These are phyloP conservation scores for Phytopythium aichiense DNA, from an alignment of 352 stramenopile genomes.

Conservation along the genomic window DNA sequence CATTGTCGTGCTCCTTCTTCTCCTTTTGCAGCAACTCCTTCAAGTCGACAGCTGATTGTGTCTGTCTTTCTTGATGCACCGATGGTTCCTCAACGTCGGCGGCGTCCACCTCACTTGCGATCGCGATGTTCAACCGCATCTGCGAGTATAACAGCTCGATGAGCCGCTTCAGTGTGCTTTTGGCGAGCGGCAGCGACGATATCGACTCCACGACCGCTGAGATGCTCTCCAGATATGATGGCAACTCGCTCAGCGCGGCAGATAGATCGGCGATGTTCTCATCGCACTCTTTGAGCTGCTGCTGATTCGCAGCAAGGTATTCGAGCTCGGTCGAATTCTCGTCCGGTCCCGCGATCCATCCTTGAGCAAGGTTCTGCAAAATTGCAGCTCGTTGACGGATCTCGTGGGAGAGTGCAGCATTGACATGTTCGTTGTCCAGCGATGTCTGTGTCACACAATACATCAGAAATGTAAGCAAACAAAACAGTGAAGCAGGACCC, in stretches of 20 bases:
- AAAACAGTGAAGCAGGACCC: neutral
- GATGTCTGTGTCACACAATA: slow-evolving; percentile 22
- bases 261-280: slow-evolving; percentile 54
- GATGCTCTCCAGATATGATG: slow-evolving; percentile 19
- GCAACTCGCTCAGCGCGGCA: slow-evolving; percentile 27
- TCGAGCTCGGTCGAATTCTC: slow-evolving; percentile 40
- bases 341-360: slow-evolving; percentile 21
- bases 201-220: slow-evolving; percentile 38
- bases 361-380: slow-evolving; percentile 41
- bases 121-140: slow-evolving; percentile 38
- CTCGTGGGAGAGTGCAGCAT: slow-evolving; percentile 41
- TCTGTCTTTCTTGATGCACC: neutral
- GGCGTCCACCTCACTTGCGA: slow-evolving; percentile 20
- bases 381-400: slow-evolving; percentile 45
- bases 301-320: slow-evolving; percentile 49
- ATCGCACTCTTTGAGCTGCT: slow-evolving; percentile 50
- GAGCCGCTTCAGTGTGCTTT: slow-evolving; percentile 42
- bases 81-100: slow-evolving; percentile 7
- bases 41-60: neutral
- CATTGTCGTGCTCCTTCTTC: slow-evolving; percentile 27
- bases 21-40: slow-evolving; percentile 16
- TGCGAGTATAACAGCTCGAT: slow-evolving; percentile 51
- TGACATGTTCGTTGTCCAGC: slow-evolving; percentile 52
- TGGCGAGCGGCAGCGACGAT: slow-evolving; percentile 35
- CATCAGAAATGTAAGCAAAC: neutral